A percentile compares a stretch with the other conserved stretches of the same genome.
Conservation (phyloP, 352 stramenopile genomes). For the Pythium folliculosum region DNA sequence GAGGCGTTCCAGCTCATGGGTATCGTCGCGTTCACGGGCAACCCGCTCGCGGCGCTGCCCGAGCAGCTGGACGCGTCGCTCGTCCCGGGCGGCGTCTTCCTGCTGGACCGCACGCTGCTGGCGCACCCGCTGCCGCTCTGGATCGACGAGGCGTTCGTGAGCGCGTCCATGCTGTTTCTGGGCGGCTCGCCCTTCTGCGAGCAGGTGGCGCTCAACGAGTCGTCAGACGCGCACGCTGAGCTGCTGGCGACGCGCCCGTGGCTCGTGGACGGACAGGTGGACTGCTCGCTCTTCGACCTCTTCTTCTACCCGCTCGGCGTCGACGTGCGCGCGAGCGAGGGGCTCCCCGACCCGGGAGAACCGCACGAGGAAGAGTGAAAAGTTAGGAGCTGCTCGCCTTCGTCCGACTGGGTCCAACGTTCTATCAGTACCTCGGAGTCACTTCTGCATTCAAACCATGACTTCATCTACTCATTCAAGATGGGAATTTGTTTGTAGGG, state of each 20-base stretch:
- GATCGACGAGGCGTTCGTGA: constrained; percentile 6
- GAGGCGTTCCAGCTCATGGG: constrained; percentile 5
- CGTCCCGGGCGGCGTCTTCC: not conserved
- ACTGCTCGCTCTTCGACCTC: constrained; percentile 1
- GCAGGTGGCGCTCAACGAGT: not conserved
- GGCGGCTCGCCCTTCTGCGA: constrained; percentile 7
- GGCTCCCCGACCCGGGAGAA: not conserved
- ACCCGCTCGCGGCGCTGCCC: constrained; percentile 2
- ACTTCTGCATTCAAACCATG: no score
- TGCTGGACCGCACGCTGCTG: not conserved
- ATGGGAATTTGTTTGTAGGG: no score
- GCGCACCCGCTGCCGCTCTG: not conserved
- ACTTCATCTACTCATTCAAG: no score
- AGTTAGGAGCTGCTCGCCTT: no score
- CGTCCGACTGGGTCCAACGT: no score
- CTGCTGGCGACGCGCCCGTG: not conserved
- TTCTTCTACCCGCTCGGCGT: constrained; percentile 9
- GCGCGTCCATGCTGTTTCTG: not conserved
- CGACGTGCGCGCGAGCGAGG: constrained; percentile 7
- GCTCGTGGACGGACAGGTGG: not conserved
- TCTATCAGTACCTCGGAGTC: no score
- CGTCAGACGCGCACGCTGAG: not conserved
- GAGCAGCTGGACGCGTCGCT: not conserved
- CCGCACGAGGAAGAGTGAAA: no score
- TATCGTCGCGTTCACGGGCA: constrained; percentile 1